Conservation (phyloP, 768 basidiomycete species). For the Rhodotorula graminis region DNA sequence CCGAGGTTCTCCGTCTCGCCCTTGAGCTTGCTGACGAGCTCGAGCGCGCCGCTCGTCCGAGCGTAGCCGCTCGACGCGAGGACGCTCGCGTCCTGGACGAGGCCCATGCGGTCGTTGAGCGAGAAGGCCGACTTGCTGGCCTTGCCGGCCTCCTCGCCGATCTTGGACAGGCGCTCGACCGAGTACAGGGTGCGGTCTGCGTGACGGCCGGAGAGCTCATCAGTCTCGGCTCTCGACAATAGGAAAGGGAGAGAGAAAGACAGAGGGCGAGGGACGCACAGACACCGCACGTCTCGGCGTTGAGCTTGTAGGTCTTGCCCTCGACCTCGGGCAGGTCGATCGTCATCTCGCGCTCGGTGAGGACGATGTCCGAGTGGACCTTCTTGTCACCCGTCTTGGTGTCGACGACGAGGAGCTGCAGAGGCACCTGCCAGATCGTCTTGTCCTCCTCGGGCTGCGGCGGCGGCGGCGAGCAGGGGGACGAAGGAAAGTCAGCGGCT, state of each 20-base stretch:
- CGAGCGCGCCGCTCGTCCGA: slow-evolving; percentile 69
- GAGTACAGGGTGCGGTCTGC: slow-evolving; percentile 70
- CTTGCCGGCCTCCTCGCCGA: slow-evolving; percentile 74
- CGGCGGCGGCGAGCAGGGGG: accelerated
- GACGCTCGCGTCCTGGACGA: slow-evolving; percentile 75
- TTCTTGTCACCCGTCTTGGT: slow-evolving; percentile 56
- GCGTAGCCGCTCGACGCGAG: slow-evolving; percentile 75
- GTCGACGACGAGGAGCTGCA: slow-evolving; percentile 63
- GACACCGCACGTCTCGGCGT: slow-evolving; percentile 76
- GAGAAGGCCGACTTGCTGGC: slow-evolving; percentile 59
- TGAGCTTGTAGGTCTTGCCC: slow-evolving; percentile 74
- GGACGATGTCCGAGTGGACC: slow-evolving; percentile 61
- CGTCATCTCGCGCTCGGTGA: slow-evolving; percentile 63
- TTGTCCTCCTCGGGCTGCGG: slow-evolving; percentile 69
- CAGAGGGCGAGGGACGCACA: slow-evolving; percentile 56
- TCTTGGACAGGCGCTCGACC: slow-evolving; percentile 67
- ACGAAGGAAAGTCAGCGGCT: neutral
- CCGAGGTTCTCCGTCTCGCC: slow-evolving; percentile 53
- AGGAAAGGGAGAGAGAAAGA: no score
- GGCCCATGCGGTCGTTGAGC: slow-evolving; percentile 75
- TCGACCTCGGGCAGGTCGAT: slow-evolving; percentile 65
- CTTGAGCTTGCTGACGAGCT: slow-evolving; percentile 63
- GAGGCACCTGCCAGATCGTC: slow-evolving; percentile 83
- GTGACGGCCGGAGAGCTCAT: neutral
- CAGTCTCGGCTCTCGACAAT: neutral